These are phyloP conservation scores for Penicillium paradoxum DNA, from an alignment of 495 filamentous ascomycete species.

Conservation along the genomic window DNA sequence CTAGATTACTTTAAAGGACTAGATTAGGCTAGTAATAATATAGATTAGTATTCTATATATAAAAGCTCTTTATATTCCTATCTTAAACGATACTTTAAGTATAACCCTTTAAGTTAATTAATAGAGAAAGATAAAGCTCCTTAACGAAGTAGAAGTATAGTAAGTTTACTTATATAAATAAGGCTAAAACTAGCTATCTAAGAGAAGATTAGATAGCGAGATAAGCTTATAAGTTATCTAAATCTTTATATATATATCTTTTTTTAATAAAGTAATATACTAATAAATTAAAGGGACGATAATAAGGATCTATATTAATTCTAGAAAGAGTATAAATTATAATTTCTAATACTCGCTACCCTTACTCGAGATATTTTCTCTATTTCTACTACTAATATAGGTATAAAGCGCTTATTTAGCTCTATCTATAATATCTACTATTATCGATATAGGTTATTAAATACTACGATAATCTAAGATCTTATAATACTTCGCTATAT, in stretches of 20 bases:
- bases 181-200: not conserved
- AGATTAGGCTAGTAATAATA: not conserved
- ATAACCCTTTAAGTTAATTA: not conserved
- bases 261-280: not conserved
- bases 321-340: not conserved
- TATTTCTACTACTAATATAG: not conserved
- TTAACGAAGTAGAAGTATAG: not conserved
- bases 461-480: not conserved
- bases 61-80: not conserved
- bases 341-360: not conserved
- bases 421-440: not conserved
- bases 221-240: conserved; percentile 1
- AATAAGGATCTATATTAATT: not conserved
- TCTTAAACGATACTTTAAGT: not conserved
- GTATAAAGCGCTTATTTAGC: not conserved
- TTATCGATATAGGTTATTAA: not conserved
- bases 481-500: conserved; percentile 4
- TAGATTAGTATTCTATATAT: not conserved
- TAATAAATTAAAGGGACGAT: not conserved
- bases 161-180: not conserved
- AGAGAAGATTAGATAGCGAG: not conserved
- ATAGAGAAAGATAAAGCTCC: not conserved
- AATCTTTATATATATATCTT: not conserved
- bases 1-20: not conserved
- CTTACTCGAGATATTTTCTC: not conserved